Evolutionary conservation across 495 filamentous ascomycete genomes (phyloP).

Genomic region (Neurospora sublineolata): DNA sequence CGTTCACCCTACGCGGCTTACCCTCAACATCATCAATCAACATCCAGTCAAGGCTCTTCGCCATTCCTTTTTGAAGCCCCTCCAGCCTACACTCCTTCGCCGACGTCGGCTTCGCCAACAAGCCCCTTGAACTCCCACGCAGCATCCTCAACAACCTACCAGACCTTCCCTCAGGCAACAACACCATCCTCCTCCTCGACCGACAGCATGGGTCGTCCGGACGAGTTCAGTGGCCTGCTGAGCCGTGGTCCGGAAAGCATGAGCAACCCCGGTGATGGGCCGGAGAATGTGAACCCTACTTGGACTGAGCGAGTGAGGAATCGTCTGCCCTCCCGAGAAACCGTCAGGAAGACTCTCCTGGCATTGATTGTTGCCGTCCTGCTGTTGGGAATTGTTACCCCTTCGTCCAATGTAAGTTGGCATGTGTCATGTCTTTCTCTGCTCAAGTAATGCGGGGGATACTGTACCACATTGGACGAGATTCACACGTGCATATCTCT

Average conservation of each 20-base stretch:
- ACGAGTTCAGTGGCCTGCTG: constrained; percentile 27
- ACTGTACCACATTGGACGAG: neutral
- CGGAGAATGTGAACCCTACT: neutral
- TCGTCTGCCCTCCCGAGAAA: constrained; percentile 14
- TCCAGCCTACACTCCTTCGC: constrained; percentile 34
- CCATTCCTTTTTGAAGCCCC: constrained; percentile 29
- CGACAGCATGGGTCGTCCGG: constrained; percentile 26
- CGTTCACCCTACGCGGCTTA: constrained; percentile 15
- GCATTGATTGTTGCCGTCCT: constrained; percentile 15
- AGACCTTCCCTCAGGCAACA: constrained; percentile 14
- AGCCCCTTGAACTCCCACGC: constrained; percentile 9
- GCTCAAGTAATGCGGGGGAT: neutral
- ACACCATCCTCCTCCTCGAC: constrained; percentile 27
- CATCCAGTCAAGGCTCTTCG: neutral
- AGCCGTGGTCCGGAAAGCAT: constrained; percentile 31
- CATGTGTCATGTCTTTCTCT: neutral
- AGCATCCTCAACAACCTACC: neutral
- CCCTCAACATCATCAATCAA: neutral
- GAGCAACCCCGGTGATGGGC: constrained; percentile 6
- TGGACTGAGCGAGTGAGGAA: constrained; percentile 25
- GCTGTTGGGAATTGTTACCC: neutral
- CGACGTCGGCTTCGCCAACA: constrained; percentile 23
- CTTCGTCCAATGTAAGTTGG: neutral
- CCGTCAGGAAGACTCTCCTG: constrained; percentile 5
- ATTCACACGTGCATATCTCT: neutral